Base-by-base conservation (phyloP, 2,329 filamentous ascomycete genomes). In the Xylariaceae sp. region DNA sequence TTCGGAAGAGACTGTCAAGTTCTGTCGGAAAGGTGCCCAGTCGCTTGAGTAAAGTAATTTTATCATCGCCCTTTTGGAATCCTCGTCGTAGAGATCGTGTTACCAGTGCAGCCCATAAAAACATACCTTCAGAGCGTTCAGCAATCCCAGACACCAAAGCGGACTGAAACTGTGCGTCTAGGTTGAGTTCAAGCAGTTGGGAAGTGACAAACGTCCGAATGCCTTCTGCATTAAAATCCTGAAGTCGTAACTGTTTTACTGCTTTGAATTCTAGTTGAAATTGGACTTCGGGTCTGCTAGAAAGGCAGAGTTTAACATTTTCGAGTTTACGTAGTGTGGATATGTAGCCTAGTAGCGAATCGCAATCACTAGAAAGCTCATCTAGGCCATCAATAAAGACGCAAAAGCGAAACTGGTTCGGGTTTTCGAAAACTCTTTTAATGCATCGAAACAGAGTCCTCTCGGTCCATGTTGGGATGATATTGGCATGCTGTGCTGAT, bases 311-410 rank as follows among this genome's bases (percentile, higher is more conserved):
- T 25, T 49, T 49, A 2, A 35, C 25, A 14, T 49, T 33, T 3
- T n/a, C 16, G 20, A 35, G 27, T 1, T 17, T n/a, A 10, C 22
- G 10, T 3, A 45, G 21, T 4, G 39, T 12, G 10, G 23, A 22
- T 17, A 49, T 42, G 7, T 5, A 14, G 20, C 42, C 35, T 8
- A 45, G 5, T 6, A 49, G 5, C 7, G 41, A 5, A 12, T 42
- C 23, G 22, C 39, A 42, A 25, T 10, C 10, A 11, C 40, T 43
- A 5, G n/a, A 40, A 19, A n/a, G 43, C 22, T 49, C 47, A 22
- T 49, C 46, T 7, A 49, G 16, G 2, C 47, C 47, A 22, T 49
- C 47, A n/a, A 49, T 37, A 20, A 49, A 49, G n/a, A 49, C 20
- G 27, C 47, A 47, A 25, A 49, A 41, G 6, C 42, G 39, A 40